Evolutionary conservation across 78 protist species (phyloP), one percentile per base, ranked within the genome.

Genomic region (Polysphondylium violaceum): DNA sequence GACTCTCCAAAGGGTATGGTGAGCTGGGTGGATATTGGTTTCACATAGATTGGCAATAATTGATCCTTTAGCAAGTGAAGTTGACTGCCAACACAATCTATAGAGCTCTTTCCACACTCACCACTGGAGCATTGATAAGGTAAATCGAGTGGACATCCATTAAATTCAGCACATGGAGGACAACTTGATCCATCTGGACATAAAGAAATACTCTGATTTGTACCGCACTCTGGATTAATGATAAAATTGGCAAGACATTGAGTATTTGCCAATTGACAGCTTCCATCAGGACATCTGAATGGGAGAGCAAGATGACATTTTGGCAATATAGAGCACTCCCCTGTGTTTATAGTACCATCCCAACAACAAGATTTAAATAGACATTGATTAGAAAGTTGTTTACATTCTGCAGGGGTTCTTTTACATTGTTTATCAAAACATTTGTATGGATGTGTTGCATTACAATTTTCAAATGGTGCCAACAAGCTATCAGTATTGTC

Each of bases 111-210:
- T 69, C 27, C 47, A 51, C 88, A 78, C 16, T 61, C 55, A 19
- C 88, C 88, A 78, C 33, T 50, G 21, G 23, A 21, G 38, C 88
- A 78, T 36, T 51, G 88, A 27, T 25, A 47, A 2, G 74, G 88
- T 9, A 31, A 14, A 1, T n/a, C 2, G 1, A 63, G 4, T n/a
- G 74, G 29, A 65, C 88, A 78, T 0, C 74, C 75, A 31, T 78
- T 38, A 64, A 21, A 78, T 0, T 78, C 43, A 33, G 29, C 63
- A 78, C 88, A 78, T 6, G 77, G 77, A 7, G 63, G 60, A 19
- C 77, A 71, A 17, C 29, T 56, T 9, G 56, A 12, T 1, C 50
- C 50, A 69, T 63, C 60, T n/a, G 47, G 67, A 64, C 75, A 78
- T 33, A 72, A 3, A 5, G 51, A 19, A 31, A 53, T 72, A 3